Evolutionary conservation across 164 flowering plant genomes (phyloP), one percentile per base, ranked within the genome.

Genomic region (Buxus sempervirens): DNA sequence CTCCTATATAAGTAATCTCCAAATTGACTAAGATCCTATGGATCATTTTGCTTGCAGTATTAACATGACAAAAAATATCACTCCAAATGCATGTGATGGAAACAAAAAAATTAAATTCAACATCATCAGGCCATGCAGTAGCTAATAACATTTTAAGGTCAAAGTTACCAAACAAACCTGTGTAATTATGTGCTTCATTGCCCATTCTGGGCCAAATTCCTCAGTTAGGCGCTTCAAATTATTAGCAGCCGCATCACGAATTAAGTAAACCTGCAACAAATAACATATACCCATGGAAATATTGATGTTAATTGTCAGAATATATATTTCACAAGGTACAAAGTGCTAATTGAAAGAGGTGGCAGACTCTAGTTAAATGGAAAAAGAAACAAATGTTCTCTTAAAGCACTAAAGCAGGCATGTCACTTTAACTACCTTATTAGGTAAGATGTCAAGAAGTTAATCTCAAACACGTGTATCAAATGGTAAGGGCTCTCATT

Each of bases 181-280:
- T 36, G 91, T 90, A 70, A 87, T 76, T 63, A 89, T 87, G 72
- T 87, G 91, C 73, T 87, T 85, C 90, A 87, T 89, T 70, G 91
- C 91, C 94, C 94, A 87, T 0, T 89, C 94, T 27, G 91, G 90
- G 41, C 94, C 90, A 80, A 89, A 87, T 74, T 89, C 94, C 75
- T 89, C 91, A 10, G 91, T 91, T 63, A 89, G 91, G 58, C 91
- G 90, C 74, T 87, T 89, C 66, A 89, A 77, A 60, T 87, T 89
- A 68, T 79, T 89, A 25, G 94, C 94, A 70, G 90, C 91, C 20
- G 94, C 89, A 73, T 88, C 93, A 57, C 90, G 86, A 51, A 86
- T 87, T 16, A 88, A 85, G 68, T 84, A 85, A 57, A 87, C 91
- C 94, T 89, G 56, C 67, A 75, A 67, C 18, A 51, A 25, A 57